Base-by-base conservation (phyloP, 805 yeast genomes). In the Maudiozyma serrabonitensis region DNA sequence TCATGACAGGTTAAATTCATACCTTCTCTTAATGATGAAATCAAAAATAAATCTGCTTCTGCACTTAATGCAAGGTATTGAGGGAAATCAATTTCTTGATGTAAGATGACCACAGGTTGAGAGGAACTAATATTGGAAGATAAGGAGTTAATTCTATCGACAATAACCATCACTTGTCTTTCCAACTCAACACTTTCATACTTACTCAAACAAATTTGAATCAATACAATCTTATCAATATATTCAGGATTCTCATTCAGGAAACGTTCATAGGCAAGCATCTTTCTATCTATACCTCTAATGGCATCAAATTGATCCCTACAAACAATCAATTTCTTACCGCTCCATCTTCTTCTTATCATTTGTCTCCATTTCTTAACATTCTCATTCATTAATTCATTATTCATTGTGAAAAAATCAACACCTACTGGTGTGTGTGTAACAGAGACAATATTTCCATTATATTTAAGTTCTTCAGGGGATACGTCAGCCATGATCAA, bases 1-100 rank as follows among this genome's bases (percentile, higher is more conserved):
- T 93, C 99, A 62, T 93, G 99, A 57, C 96, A 91, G 0, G 98
- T 90, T 61, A 93, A 73, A 59, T 93, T 93, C 89, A 93, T 86
- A 25, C 99, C 99, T 66, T 93, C 99, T 62, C 99, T 81, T 74
- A 91, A 78, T 1, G 96, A 86, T 9, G 95, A 82, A 1, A 91
- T 96, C 42, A 86, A 81, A 60, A 93, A 93, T 1, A 80, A 73
- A 56, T 87, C 95, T 1, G 98, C 96, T 62, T 89, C 97, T 37
- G 81, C 71, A 43, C 86, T 76, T 46, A 93, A 69, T 0, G 96
- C 98, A 51, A 93, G 66, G 62, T 93, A 93, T 67, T 93, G 98
- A 49, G 81, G 84, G 62, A 87, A 91, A 38, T 81, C 90, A 48
- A 93, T 79, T 56, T 91, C 97, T 64, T 88, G 95, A 56, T 87